These are phyloP conservation scores for Trichoderma polysporum DNA, from an alignment of 2,329 filamentous ascomycete species.

Conservation along the genomic window DNA sequence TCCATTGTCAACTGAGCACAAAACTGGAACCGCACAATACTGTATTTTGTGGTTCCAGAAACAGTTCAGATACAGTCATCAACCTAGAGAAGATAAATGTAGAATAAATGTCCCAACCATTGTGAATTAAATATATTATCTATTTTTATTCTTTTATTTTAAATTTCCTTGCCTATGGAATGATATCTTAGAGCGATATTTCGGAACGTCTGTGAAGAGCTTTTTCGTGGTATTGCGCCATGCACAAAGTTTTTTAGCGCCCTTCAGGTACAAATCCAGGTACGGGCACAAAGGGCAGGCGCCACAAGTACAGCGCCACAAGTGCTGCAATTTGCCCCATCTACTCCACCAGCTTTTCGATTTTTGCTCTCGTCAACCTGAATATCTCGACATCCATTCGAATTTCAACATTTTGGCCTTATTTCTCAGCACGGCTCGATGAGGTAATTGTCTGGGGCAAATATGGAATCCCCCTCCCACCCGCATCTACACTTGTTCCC, in stretches of 20 bases:
- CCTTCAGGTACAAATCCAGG: neutral
- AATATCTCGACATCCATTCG: neutral
- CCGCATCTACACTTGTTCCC: neutral
- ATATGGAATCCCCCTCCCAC: neutral
- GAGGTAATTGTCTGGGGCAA: neutral
- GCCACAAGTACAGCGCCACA: neutral
- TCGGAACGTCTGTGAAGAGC: neutral
- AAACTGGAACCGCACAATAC: no score
- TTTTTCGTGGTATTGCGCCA: neutral
- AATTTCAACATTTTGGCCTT: neutral
- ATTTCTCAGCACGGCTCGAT: neutral
- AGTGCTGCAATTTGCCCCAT: neutral
- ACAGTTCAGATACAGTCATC: no score
- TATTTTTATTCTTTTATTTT: no score
- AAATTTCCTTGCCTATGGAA: neutral
- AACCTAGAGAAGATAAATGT: no score
- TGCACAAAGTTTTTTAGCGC: neutral
- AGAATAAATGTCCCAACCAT: no score
- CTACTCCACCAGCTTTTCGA: neutral
- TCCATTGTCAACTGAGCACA: no score
- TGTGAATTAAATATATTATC: no score
- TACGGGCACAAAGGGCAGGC: neutral
- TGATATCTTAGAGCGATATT: neutral
- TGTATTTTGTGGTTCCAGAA: no score
- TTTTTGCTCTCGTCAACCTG: neutral